Percentiles rank a stretch among this genome's conserved stretches.
Conservation (phyloP, 2,329 filamentous ascomycete genomes). For the Curvularia eragrostidis region DNA sequence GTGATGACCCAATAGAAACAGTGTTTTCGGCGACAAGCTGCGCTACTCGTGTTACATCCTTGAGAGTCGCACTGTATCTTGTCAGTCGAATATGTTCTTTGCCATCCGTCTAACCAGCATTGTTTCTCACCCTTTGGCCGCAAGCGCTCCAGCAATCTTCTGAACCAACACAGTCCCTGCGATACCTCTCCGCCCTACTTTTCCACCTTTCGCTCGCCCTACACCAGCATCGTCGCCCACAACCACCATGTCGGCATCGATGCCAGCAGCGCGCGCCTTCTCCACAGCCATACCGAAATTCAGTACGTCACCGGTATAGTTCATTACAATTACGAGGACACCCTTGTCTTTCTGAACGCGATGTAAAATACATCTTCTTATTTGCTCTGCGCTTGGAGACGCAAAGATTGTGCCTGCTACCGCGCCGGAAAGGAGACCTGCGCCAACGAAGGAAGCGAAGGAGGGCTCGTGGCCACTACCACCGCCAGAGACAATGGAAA, state of each 20-base stretch:
- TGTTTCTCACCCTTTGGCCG: constrained; percentile 66
- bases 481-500: constrained; percentile 86
- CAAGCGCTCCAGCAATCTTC: constrained; percentile 86
- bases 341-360: constrained; percentile 75
- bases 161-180: constrained; percentile 90
- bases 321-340: constrained; percentile 92
- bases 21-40: constrained; percentile 75
- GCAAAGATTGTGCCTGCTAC: constrained; percentile 90
- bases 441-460: constrained; percentile 84
- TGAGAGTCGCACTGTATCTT: constrained; percentile 57
- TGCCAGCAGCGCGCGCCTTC: constrained; percentile 81
- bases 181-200: constrained; percentile 89
- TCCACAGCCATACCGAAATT: constrained; percentile 95
- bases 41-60: constrained; percentile 76
- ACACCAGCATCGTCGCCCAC: constrained; percentile 94
- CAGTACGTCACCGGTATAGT: constrained; percentile 79
- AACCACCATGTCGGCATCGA: constrained; percentile 85
- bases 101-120: background rate
- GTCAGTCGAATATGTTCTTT: background rate
- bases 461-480: constrained; percentile 90
- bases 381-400: constrained; percentile 80
- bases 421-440: constrained; percentile 78
- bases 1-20: constrained; percentile 82
- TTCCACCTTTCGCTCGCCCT: constrained; percentile 80
- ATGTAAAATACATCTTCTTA: constrained; percentile 75